These are phyloP conservation scores for Lophiotrema nucula DNA, from an alignment of 495 filamentous ascomycete species.

Conservation along the genomic window DNA sequence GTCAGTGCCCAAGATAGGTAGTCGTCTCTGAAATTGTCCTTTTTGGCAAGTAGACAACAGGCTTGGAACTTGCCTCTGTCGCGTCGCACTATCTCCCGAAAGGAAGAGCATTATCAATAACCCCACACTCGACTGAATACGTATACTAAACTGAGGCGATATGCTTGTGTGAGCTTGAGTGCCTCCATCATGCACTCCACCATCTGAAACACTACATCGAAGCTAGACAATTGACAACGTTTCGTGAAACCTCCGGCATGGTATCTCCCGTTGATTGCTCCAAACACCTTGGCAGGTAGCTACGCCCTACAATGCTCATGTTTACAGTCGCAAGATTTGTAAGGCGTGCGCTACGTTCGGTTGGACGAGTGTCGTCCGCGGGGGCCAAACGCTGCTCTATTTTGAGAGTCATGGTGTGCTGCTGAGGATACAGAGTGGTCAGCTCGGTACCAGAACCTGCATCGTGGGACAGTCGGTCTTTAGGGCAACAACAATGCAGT, in stretches of 20 bases:
- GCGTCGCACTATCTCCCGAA: too few species aligned
- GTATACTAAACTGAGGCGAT: too few species aligned
- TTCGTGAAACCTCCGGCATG: background rate
- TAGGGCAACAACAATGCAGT: background rate
- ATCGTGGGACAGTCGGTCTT: conserved; percentile 10
- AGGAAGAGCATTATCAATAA: too few species aligned
- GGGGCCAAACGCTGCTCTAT: background rate
- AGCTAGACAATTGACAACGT: background rate
- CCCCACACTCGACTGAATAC: too few species aligned
- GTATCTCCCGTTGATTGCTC: too few species aligned
- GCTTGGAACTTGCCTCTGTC: too few species aligned
- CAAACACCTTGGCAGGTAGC: background rate
- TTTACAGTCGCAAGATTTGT: conserved; percentile 1
- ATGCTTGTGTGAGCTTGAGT: too few species aligned
- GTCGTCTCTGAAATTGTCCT: too few species aligned
- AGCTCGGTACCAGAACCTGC: conserved; percentile 12
- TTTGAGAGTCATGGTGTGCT: background rate
- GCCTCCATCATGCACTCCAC: background rate
- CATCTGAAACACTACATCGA: background rate
- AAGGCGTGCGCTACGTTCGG: background rate
- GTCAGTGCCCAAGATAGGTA: too few species aligned
- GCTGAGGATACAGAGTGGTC: background rate
- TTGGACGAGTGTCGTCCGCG: too few species aligned
- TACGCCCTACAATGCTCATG: background rate
- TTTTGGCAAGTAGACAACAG: too few species aligned